These are phyloP conservation scores for Aspergillus nomiae DNA, from an alignment of 2,329 filamentous ascomycete species.

Conservation along the genomic window DNA sequence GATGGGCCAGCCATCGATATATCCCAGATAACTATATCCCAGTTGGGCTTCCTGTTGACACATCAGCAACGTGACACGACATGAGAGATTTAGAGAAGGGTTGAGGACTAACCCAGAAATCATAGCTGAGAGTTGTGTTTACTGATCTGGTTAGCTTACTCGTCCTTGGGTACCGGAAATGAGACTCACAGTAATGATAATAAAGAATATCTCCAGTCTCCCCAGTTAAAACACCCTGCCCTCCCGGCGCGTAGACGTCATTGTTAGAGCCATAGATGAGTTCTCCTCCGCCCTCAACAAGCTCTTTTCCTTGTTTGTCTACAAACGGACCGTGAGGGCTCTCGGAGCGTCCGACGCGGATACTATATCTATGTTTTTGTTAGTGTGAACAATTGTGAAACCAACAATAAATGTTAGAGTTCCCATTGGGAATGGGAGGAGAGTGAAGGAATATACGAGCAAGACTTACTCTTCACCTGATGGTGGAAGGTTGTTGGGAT, in stretches of 20 bases:
- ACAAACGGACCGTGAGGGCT: conserved; percentile 57
- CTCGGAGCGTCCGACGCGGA: conserved; percentile 63
- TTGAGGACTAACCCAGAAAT: conserved; percentile 28
- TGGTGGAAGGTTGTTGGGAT: conserved; percentile 44
- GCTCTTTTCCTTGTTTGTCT: conserved; percentile 56
- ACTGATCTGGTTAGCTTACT: conserved; percentile 22
- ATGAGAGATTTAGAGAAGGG: neutral
- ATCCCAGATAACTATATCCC: conserved; percentile 33
- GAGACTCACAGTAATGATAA: conserved; percentile 37
- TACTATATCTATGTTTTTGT: conserved; percentile 55
- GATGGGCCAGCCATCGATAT: conserved; percentile 37
- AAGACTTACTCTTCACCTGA: conserved; percentile 52
- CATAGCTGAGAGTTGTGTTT: conserved; percentile 32
- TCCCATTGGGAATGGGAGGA: neutral
- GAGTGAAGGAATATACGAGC: neutral
- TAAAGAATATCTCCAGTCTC: conserved; percentile 33
- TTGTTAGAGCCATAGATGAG: conserved; percentile 62
- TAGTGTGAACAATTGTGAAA: neutral
- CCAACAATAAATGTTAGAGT: neutral
- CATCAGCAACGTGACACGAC: conserved; percentile 12
- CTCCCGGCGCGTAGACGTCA: conserved; percentile 66
- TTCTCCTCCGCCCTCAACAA: conserved; percentile 60
- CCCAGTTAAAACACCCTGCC: conserved; percentile 62
- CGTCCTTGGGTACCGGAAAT: too few species aligned
- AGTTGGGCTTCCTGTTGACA: conserved; percentile 30